Conservation (phyloP, 768 basidiomycete genomes). For the Nidularia sp. region DNA sequence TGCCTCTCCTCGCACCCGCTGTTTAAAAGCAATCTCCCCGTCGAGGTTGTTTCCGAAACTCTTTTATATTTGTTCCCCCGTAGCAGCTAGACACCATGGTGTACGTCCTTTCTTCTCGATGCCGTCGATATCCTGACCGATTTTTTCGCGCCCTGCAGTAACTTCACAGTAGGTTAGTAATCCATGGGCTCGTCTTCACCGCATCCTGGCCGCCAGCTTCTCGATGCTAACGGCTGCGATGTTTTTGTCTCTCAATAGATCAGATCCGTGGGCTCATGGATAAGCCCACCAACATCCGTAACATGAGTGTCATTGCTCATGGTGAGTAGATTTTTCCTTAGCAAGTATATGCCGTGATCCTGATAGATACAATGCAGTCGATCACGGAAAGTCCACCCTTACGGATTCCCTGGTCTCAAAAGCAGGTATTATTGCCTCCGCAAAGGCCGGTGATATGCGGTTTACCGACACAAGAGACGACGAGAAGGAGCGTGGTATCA, state of each 20-base stretch:
- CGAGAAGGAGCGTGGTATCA: constrained; percentile 99
- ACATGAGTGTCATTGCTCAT: constrained; percentile 93
- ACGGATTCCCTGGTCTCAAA: constrained; percentile 99
- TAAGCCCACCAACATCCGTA: constrained; percentile 87
- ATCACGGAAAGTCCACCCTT: constrained; percentile 99
- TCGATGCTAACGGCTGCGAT: no score
- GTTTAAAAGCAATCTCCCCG: constrained; percentile 26
- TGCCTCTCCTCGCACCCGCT: constrained; percentile 17
- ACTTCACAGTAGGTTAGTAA: constrained; percentile 82
- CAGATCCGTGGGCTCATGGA: constrained; percentile 90
- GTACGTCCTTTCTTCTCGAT: constrained; percentile 44
- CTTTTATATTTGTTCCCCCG: constrained; percentile 16
- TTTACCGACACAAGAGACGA: constrained; percentile 97
- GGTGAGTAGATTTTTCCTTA: constrained; percentile 42
- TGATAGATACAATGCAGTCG: constrained; percentile 53
- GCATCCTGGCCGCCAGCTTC: constrained; percentile 6
- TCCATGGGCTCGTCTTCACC: constrained; percentile 1
- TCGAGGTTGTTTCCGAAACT: constrained; percentile 22
- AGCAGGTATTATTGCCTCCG: constrained; percentile 95
- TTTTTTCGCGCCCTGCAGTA: constrained; percentile 44
- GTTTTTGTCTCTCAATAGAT: constrained; percentile 43
- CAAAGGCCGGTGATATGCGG: constrained; percentile 95
- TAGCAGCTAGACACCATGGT: constrained; percentile 71
- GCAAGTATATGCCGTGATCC: not conserved
- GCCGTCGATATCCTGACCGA: constrained; percentile 21